Evolutionary conservation across 768 basidiomycete genomes (phyloP).

Genomic region (Boletellus ananas): DNA sequence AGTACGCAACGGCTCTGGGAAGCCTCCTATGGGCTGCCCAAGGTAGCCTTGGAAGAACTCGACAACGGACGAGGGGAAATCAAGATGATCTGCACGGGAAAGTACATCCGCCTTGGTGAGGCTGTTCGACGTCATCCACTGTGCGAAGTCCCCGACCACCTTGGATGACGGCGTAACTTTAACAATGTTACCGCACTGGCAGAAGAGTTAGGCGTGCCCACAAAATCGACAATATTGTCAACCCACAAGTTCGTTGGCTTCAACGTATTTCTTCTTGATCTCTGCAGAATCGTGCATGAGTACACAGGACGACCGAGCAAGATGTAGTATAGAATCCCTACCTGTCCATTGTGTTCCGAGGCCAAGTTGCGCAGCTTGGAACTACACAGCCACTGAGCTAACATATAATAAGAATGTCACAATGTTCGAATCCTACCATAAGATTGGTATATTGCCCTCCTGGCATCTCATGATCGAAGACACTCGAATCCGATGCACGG

Average conservation of each 20-base stretch:
- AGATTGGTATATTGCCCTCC: constrained; percentile 94
- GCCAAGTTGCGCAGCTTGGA: constrained; percentile 97
- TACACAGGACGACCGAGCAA: constrained; percentile 3
- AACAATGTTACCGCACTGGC: constrained; percentile 92
- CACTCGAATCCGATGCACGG: constrained; percentile 93
- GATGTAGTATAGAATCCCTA: constrained; percentile 27
- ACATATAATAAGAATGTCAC: constrained; percentile 14
- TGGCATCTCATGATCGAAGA: constrained; percentile 99
- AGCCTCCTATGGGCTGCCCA: constrained; percentile 96
- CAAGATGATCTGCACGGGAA: constrained; percentile 80
- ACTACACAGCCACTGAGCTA: constrained; percentile 45
- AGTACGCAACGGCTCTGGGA: constrained; percentile 94
- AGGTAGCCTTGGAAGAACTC: constrained; percentile 99
- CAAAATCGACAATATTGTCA: not conserved
- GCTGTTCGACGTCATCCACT: constrained; percentile 97
- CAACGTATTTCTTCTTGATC: constrained; percentile 98
- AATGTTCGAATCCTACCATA: constrained; percentile 56
- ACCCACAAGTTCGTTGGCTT: constrained; percentile 90
- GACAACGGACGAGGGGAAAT: constrained; percentile 96
- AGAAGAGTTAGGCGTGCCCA: constrained; percentile 5
- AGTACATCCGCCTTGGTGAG: constrained; percentile 84
- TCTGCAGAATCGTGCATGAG: constrained; percentile 40
- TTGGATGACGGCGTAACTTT: constrained; percentile 99
- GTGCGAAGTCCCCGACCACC: constrained; percentile 98
- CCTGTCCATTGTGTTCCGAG: constrained; percentile 95